These are phyloP conservation scores for Crithidia acanthocephali DNA, from an alignment of 208 protist species.

Conservation along the genomic window DNA sequence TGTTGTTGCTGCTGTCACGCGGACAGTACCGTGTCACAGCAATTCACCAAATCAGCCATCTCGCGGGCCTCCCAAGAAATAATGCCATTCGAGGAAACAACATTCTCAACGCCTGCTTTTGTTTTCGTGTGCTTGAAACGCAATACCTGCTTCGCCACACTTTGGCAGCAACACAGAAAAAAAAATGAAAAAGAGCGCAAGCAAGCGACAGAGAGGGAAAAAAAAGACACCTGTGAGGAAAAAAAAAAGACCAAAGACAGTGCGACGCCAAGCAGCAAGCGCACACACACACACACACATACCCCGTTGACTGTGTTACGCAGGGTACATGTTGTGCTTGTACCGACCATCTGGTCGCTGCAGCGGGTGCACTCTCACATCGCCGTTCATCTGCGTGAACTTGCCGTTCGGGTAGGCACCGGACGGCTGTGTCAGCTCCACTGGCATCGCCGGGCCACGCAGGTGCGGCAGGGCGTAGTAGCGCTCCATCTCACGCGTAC, in stretches of 20 bases:
- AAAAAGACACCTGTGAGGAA: no score
- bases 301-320: slow-evolving; percentile 17
- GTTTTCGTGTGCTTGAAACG: no score
- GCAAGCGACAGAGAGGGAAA: no score
- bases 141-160: no score
- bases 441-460: slow-evolving; percentile 66
- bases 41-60: no score
- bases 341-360: slow-evolving; percentile 56
- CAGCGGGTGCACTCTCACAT: slow-evolving; percentile 60
- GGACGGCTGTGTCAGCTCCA: slow-evolving; percentile 44
- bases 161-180: no score
- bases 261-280: neutral
- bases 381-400: slow-evolving; percentile 55
- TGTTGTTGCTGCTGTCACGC: no score
- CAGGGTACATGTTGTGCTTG: slow-evolving; percentile 69
- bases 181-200: no score
- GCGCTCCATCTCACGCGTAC: slow-evolving; percentile 70
- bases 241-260: slow-evolving; percentile 11
- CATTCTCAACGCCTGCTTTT: no score
- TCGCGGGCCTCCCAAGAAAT: no score
- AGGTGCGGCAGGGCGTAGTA: slow-evolving; percentile 81
- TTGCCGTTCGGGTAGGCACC: slow-evolving; percentile 65
- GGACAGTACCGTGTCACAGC: no score
- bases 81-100: no score
- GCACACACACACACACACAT: neutral